Base-by-base conservation (phyloP, 2,329 filamentous ascomycete genomes). In the Aspergillus calidoustus region DNA sequence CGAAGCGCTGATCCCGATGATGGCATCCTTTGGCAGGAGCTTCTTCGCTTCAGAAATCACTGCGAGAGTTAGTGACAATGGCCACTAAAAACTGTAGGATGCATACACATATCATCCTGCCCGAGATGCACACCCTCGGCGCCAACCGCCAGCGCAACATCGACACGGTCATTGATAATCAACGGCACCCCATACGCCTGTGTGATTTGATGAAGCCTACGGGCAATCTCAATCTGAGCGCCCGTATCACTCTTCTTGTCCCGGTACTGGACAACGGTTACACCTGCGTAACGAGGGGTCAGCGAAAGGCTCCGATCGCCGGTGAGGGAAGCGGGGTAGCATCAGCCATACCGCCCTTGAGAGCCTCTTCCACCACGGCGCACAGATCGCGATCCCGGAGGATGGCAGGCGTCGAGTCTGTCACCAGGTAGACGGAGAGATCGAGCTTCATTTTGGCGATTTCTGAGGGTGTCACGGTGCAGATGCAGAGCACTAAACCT, bases 111-210 rank as follows among this genome's bases (percentile, higher is more conserved):
- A 76, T 98, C 94, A 84, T 97, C 93, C 80, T 98, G 94, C 7
- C 95, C 95, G 54, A 98, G 86, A 76, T 98, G 95, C 8, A 97
- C 92, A 50, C 95, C 95, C 79, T 97, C 94, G 60, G 91, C 95
- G 13, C 88, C 91, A 48, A 93, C 86, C 15, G 92, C 93, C 19
- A 92, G 83, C 8, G 93, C 93, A 28, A 98, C 91, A 74, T 97
- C 93, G 6, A 97, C 86, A 13, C 93, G 88, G 75, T 98, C 95
- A 74, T 98, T 98, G 81, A 98, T 93, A 58, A 98, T 82, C 60
- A 98, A 84, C 31, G 94, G 94, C 3, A 97, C 87, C 15, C 83
- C 82, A 72, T 90, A 83, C 50, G 81, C 81, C 66, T 81, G 82
- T 19, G 92, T 94, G 64, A 95, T 80, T 41, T 80, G 76, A 74